These are phyloP conservation scores for Phialocephala subalpina DNA, from an alignment of 2,329 filamentous ascomycete species.

Conservation along the genomic window DNA sequence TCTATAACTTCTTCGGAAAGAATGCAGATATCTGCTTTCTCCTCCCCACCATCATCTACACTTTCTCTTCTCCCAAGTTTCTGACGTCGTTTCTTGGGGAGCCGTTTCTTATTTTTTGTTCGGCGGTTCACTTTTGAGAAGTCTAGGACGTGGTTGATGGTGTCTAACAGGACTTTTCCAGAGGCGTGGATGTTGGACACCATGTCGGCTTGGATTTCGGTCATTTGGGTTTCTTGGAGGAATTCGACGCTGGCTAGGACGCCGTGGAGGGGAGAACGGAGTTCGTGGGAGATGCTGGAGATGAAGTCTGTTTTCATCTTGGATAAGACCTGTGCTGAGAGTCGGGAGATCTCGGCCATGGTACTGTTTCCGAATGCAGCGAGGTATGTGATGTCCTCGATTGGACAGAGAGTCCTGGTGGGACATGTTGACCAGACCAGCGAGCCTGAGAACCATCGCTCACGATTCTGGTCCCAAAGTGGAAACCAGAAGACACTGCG, in stretches of 20 bases:
- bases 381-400: constrained; percentile 60
- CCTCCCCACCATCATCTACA: constrained; percentile 30
- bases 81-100: constrained; percentile 29
- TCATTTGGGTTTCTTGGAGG: constrained; percentile 58
- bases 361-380: constrained; percentile 60
- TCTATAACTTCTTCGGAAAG: constrained; percentile 44
- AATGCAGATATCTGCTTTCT: constrained; percentile 38
- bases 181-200: constrained; percentile 59
- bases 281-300: constrained; percentile 67
- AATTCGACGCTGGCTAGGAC: constrained; percentile 63
- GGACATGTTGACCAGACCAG: constrained; percentile 57
- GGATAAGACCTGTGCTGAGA: constrained; percentile 50
- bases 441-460: constrained; percentile 57
- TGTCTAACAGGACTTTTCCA: constrained; percentile 59
- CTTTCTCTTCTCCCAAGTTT: constrained; percentile 23
- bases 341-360: constrained; percentile 62
- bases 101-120: constrained; percentile 34
- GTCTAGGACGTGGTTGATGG: constrained; percentile 60
- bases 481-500: constrained; percentile 57
- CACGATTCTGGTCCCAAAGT: constrained; percentile 54
- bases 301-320: constrained; percentile 59
- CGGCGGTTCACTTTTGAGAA: constrained; percentile 61
- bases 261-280: constrained; percentile 67
- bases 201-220: constrained; percentile 55
- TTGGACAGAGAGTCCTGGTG: constrained; percentile 52